Base-by-base conservation (phyloP, 2,329 filamentous ascomycete species). In the Exophiala alcalophila region DNA sequence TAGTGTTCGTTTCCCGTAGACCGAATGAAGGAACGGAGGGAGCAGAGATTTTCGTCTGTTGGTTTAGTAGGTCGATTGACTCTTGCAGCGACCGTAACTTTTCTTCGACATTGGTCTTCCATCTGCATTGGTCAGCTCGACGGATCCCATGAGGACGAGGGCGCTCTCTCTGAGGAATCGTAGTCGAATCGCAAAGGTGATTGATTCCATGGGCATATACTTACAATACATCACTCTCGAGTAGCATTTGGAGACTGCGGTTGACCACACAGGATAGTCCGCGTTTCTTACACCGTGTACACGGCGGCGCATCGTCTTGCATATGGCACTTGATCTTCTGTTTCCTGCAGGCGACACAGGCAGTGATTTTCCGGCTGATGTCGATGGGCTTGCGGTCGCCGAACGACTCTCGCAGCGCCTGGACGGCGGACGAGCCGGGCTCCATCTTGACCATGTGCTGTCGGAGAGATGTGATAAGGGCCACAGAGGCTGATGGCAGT, bases 261-360 rank as follows among this genome's bases (percentile, higher is more conserved):
- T 76, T 74, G 30, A 74, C 61, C 14, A 73, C 61, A 47, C 72
- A 75, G 21, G 70, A 67, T 24, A 74, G 48, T 3, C 66, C 67
- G 54, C 72, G 66, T 41, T 72, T 68, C 27, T 63, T 61, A 57
- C 72, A 76, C 35, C 72, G 59, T 35, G 67, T 67, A 54, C 72
- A 76, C 8, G 66, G 63, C 15, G 69, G 53, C 46, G 71, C 64
- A 5, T 70, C 71, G 10, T 65, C 56, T 41, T 68, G 65, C 50
- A 76, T 67, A 44, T 73, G 68, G 55, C 74, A 78, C 54, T 73
- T 72, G 53, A 78, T 76, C 57, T 78, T 78, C 56, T 60, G 57
- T 30, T 60, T 61, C 6, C 59, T 55, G 38, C 58, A 62, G 14
- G 59, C 54, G 10, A 60, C 59, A 18, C 57, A 61, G 1, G 58